Base-by-base conservation (phyloP, 768 basidiomycete species). In the Coprinopsis sp. region DNA sequence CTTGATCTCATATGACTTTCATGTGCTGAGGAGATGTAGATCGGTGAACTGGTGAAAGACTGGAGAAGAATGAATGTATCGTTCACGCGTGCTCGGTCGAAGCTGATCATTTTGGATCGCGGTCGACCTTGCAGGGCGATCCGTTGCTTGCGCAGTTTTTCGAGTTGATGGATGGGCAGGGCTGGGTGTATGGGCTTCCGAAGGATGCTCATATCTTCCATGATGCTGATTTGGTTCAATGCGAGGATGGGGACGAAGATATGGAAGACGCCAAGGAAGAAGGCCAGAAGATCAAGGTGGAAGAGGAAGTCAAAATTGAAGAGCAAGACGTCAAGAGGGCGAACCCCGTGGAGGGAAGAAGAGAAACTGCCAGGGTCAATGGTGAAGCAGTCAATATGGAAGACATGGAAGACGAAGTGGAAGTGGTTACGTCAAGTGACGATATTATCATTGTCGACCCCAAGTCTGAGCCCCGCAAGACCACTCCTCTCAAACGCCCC, bases 41-140 rank as follows among this genome's bases (percentile, higher is more conserved):
- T 91, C 22, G 96, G 96, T 7, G 93, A 97, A 44, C 74, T 99
- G 2, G 71, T 98, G 21, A 91, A 87, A 55, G 96, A 99, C 61
- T 97, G 95, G 94, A 76, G 96, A 29, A 68, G 96, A 27, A 84
- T 97, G 74, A 99, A 99, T 58, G 96, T 99, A 14, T 87, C 92
- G 6, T 91, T 98, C 63, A 97, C 95, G 1, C 84, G 96, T 13
- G 95, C 94, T 0, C 81, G 85, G 45, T 79, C 80, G 27, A 99
- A 99, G 67, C 70, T 99, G 2, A 73, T 97, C 63, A 85, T 99
- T 48, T 74, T 55, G 95, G 96, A 3, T 94, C 91, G 0, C 75
- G 84, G 33, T 77, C 68, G 56, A 99, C 95, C 1, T 72, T 99
- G 8, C 62, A 77, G 33, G 59, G 63, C 22, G 76, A 78, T 0